phyloP scores from a whole-genome alignment of 78 protist genomes.

The Pelomyxa schiedti region DNA sequence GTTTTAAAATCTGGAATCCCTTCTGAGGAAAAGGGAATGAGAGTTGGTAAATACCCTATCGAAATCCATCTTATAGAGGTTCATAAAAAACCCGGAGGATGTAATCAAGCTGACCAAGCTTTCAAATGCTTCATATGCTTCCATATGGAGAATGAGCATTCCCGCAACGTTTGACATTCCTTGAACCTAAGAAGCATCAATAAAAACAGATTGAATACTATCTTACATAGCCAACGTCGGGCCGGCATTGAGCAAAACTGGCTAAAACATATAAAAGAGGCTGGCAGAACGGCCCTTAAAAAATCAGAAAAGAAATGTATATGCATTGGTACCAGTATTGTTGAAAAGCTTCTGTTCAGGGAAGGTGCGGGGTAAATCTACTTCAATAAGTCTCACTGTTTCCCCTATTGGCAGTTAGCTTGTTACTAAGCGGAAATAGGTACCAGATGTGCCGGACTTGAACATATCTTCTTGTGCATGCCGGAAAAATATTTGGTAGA shows the following conservation, averaged over 20 bases:
- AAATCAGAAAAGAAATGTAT: no score
- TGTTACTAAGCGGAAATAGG: no score
- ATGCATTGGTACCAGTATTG: no score
- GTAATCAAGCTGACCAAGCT: no score
- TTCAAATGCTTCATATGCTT: neutral
- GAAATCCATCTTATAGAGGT: no score
- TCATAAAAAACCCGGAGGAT: no score
- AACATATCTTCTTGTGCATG: neutral
- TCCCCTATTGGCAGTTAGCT: neutral
- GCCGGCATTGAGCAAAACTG: neutral
- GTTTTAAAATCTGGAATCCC: neutral
- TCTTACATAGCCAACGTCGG: slow-evolving; percentile 4
- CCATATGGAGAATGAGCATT: neutral
- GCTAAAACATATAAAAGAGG: neutral
- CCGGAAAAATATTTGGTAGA: neutral
- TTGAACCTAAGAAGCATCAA: no score
- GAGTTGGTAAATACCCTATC: neutral
- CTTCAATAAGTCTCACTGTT: neutral
- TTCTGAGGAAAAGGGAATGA: neutral
- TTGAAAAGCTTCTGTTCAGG: neutral
- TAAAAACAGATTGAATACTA: no score
- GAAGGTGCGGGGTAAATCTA: neutral
- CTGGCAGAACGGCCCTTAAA: neutral
- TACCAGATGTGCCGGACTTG: no score
- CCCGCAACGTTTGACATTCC: neutral